phyloP scores from a whole-genome alignment of 2,329 filamentous ascomycete genomes.

The Colletotrichum theobromicola region DNA sequence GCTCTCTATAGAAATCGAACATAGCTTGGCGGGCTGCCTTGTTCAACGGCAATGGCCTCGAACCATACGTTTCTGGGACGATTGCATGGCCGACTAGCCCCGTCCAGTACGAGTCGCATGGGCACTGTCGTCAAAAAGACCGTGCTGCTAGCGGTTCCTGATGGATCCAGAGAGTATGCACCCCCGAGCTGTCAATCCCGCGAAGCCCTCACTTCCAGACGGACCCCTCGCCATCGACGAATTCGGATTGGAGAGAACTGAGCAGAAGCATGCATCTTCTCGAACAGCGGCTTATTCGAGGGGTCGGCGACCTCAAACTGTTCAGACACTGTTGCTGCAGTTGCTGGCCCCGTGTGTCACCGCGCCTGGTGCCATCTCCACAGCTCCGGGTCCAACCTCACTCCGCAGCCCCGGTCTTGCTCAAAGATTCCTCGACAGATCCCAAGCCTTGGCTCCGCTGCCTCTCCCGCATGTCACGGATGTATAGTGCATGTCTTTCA shows the following conservation, averaged over 20 bases:
- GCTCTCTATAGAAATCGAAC: neutral
- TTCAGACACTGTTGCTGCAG: neutral
- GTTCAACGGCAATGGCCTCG: neutral
- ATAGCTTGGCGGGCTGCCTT: neutral
- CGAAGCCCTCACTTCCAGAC: neutral
- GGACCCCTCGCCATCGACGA: neutral
- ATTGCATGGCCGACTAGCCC: neutral
- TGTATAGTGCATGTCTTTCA: neutral
- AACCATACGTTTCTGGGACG: neutral
- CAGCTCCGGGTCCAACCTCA: neutral
- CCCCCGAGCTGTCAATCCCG: neutral
- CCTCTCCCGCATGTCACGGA: neutral
- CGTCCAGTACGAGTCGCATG: neutral
- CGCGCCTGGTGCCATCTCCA: neutral
- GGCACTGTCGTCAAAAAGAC: neutral
- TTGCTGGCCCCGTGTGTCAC: neutral
- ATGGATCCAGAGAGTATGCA: neutral
- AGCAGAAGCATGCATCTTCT: neutral
- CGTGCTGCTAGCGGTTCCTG: neutral
- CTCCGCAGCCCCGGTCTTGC: conserved; percentile 1
- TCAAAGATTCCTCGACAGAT: neutral
- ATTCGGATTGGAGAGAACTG: neutral
- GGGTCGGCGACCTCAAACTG: neutral
- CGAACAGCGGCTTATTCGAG: neutral
- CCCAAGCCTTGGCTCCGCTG: neutral